Conservation (phyloP, 2,329 filamentous ascomycete species). For the Venturia oleaginea region DNA sequence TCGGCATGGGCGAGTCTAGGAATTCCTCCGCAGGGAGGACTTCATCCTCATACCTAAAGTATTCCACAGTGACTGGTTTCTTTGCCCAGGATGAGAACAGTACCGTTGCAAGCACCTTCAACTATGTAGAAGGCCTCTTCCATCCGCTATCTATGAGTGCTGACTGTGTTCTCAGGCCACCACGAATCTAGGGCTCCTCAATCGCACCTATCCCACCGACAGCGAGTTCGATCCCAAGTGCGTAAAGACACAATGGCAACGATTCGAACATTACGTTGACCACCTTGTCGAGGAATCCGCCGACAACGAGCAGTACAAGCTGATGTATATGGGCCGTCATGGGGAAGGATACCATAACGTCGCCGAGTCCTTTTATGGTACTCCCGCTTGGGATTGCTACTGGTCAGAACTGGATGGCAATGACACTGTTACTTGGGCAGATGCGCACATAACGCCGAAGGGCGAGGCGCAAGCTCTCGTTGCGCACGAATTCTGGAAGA, state of each 20-base stretch:
- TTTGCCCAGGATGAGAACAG: slow-evolving; percentile 54
- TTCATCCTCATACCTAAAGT: slow-evolving; percentile 26
- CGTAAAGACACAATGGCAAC: slow-evolving; percentile 52
- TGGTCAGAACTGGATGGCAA: slow-evolving; percentile 58
- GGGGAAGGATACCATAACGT: slow-evolving; percentile 59
- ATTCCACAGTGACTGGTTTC: slow-evolving; percentile 51
- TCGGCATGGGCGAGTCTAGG: not conserved
- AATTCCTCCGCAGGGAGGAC: not conserved
- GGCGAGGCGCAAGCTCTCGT: slow-evolving; percentile 50
- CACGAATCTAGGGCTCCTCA: slow-evolving; percentile 57
- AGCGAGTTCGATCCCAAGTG: slow-evolving; percentile 28
- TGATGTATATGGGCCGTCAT: slow-evolving; percentile 61
- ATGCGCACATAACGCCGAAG: slow-evolving; percentile 50
- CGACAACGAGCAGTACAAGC: slow-evolving; percentile 50
- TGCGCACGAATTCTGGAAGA: slow-evolving; percentile 51
- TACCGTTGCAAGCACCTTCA: slow-evolving; percentile 49
- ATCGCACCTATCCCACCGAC: slow-evolving; percentile 52
- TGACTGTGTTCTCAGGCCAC: slow-evolving; percentile 35
- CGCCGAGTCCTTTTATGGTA: slow-evolving; percentile 58
- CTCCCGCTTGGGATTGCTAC: slow-evolving; percentile 61
- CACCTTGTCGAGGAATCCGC: slow-evolving; percentile 38
- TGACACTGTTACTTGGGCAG: slow-evolving; percentile 52
- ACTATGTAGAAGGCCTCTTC: slow-evolving; percentile 46
- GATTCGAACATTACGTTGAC: slow-evolving; percentile 50
- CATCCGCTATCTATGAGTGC: not conserved